Evolutionary conservation across 139 green algal genomes (phyloP), one percentile per base, ranked within the genome.

Genomic region (Raphidocelis subcapitata): DNA sequence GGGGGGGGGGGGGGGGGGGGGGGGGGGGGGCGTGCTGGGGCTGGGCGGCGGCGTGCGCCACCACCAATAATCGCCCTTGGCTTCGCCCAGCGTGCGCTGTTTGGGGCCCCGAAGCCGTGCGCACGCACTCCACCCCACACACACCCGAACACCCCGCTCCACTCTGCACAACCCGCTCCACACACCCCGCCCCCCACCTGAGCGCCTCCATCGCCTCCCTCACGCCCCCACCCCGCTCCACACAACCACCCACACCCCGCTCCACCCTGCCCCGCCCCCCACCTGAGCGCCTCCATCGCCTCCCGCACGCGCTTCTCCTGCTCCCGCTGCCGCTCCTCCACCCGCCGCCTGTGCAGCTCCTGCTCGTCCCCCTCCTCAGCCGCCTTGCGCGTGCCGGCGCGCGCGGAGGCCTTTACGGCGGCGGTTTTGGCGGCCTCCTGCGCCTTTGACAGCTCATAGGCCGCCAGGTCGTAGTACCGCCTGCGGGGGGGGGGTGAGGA

Each of bases 391-490:
- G 69, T 79, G 31, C 26, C n/a, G 67, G 23, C 4, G 59, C 4
- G 59, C 18, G 16, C 41, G 4, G 5, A 28, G 20, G 41, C 8
- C 16, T 28, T 28, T 32, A 4, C 28, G 26, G 15, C 29, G 29
- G n/a, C 5, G 35, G n/a, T 54, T 20, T 54, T 52, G 18, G 29
- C 20, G 21, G 41, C 41, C 8, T 8, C 8, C 8, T 20, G 41
- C 8, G 41, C 12, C 8, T n/a, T n/a, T n/a, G n/a, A 31, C 1
- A 72, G 77, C 66, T 93, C 84, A 72, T 94, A 94, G 37, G 82
- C 74, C 51, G 89, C 88, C 65, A 94, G 77, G 71, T 94, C 85
- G 74, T 94, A 95, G 76, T 92, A 93, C 76, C 92, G 93, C 28
- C 73, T 84, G 74, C 52, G 29, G n/a, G n/a, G n/a, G n/a, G n/a